A percentile compares a stretch with the other conserved stretches of the same genome.
Conservation (phyloP, 2,329 filamentous ascomycete genomes). For the Penicillium olsonii region DNA sequence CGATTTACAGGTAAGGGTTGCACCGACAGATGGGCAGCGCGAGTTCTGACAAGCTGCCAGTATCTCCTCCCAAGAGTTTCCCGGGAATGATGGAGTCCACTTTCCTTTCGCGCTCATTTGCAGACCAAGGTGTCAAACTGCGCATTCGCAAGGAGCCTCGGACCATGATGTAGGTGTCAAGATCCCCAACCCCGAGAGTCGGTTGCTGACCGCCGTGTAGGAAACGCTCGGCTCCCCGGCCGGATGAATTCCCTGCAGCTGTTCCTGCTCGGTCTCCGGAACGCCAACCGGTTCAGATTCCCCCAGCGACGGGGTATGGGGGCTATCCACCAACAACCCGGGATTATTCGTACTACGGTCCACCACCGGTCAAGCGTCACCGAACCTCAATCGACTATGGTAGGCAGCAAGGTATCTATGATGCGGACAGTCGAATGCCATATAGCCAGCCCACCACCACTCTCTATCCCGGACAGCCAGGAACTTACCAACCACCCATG, state of each 20-base stretch:
- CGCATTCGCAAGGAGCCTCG: slow-evolving; percentile 81
- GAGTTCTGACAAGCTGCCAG: slow-evolving; percentile 26
- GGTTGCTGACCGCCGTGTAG: slow-evolving; percentile 27
- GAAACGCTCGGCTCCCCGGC: slow-evolving; percentile 40
- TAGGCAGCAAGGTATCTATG: slow-evolving; percentile 37
- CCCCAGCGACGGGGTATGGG: slow-evolving; percentile 30
- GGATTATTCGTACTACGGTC: slow-evolving; percentile 40
- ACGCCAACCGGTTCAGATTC: slow-evolving; percentile 38
- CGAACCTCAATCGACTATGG: slow-evolving; percentile 44
- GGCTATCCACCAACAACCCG: slow-evolving; percentile 35
- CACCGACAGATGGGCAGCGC: not conserved
- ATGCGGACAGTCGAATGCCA: slow-evolving; percentile 38
- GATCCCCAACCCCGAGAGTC: not conserved
- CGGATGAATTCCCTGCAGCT: slow-evolving; percentile 40
- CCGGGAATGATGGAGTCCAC: slow-evolving; percentile 81
- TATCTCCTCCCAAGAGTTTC: slow-evolving; percentile 64
- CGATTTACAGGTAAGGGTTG: slow-evolving; percentile 63
- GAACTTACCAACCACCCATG: slow-evolving; percentile 37
- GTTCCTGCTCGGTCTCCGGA: slow-evolving; percentile 41
- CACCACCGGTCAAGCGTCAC: slow-evolving; percentile 38
- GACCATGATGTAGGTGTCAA: slow-evolving; percentile 45
- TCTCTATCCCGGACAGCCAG: slow-evolving; percentile 34
- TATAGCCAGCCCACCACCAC: slow-evolving; percentile 36
- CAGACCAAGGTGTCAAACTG: slow-evolving; percentile 82
- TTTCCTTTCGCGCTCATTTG: slow-evolving; percentile 76